These are phyloP conservation scores for Rheum nobile DNA, from an alignment of 148 eudicot genomes.

Conservation along the genomic window DNA sequence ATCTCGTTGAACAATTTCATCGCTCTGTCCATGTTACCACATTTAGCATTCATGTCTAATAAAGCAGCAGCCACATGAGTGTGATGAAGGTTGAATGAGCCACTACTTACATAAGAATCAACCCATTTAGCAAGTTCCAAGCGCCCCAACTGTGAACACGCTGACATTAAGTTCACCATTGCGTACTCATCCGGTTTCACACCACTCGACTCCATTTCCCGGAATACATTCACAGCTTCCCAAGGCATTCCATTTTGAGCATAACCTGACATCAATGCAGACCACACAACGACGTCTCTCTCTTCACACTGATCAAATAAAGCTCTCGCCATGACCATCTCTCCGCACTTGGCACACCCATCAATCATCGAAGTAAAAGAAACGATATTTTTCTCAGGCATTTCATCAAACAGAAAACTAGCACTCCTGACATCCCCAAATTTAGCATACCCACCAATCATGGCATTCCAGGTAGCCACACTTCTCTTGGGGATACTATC, in stretches of 20 bases:
- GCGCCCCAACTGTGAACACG: constrained; percentile 52
- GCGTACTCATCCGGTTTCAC: constrained; percentile 42
- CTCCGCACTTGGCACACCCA: constrained; percentile 60
- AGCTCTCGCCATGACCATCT: constrained; percentile 41
- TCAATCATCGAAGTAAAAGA: constrained; percentile 49
- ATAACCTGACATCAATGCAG: constrained; percentile 66
- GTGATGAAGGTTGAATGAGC: constrained; percentile 24
- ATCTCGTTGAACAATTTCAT: constrained; percentile 31
- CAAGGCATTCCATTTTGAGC: constrained; percentile 47
- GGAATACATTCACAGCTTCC: constrained; percentile 40
- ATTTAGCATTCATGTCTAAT: constrained; percentile 70
- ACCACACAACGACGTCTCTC: constrained; percentile 53
- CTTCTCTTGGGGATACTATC: constrained; percentile 48
- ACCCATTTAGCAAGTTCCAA: constrained; percentile 52
- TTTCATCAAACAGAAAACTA: constrained; percentile 40
- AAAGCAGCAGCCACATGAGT: constrained; percentile 53
- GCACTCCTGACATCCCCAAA: constrained; percentile 35
- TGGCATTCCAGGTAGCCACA: constrained; percentile 45
- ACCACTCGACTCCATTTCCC: constrained; percentile 32
- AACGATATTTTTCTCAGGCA: constrained; percentile 45
- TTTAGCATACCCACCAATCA: constrained; percentile 40
- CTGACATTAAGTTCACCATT: constrained; percentile 63
- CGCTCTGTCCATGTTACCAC: constrained; percentile 60
- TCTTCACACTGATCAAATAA: constrained; percentile 41
- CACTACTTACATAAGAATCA: constrained; percentile 36